Percentiles rank a stretch among this genome's conserved stretches.
Evolutionary conservation across 2,329 filamentous ascomycete genomes (phyloP).

Genomic region (Penicillium digitatum): DNA sequence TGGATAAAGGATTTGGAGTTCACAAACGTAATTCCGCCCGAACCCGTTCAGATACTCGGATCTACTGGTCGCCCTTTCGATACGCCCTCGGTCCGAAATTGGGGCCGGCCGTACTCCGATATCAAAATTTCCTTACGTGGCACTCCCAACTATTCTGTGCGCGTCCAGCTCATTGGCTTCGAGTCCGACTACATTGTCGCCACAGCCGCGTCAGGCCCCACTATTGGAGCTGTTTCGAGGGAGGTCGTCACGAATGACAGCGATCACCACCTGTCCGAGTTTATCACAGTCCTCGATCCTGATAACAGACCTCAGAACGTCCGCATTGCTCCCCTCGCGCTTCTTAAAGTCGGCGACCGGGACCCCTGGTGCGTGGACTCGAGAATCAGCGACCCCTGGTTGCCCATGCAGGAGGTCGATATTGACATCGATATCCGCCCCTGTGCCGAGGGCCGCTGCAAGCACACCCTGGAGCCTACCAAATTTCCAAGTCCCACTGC

Average conservation of each 20-base stretch:
- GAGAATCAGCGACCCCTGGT: conserved; percentile 33
- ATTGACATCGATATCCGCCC: conserved; percentile 45
- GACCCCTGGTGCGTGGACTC: conserved; percentile 16
- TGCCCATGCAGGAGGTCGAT: conserved; percentile 43
- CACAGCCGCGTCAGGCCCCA: conserved; percentile 40
- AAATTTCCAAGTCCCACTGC: neutral
- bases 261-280: conserved; percentile 8
- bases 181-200: conserved; percentile 58
- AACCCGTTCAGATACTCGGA: conserved; percentile 7
- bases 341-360: conserved; percentile 15
- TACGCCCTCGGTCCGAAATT: conserved; percentile 19
- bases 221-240: conserved; percentile 12
- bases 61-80: neutral
- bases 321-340: conserved; percentile 14
- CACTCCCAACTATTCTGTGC: conserved; percentile 48
- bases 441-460: conserved; percentile 41
- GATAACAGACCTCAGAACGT: neutral
- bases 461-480: conserved; percentile 4
- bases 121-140: conserved; percentile 51
- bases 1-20: conserved; percentile 62
- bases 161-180: conserved; percentile 56
- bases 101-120: conserved; percentile 38
- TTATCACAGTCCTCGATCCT: neutral
- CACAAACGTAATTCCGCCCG: conserved; percentile 52
- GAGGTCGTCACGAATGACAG: neutral